Percentiles rank a stretch among this genome's conserved stretches.
Evolutionary conservation across 2,329 filamentous ascomycete species (phyloP).

Genomic region (Colletotrichum cordylinicola): DNA sequence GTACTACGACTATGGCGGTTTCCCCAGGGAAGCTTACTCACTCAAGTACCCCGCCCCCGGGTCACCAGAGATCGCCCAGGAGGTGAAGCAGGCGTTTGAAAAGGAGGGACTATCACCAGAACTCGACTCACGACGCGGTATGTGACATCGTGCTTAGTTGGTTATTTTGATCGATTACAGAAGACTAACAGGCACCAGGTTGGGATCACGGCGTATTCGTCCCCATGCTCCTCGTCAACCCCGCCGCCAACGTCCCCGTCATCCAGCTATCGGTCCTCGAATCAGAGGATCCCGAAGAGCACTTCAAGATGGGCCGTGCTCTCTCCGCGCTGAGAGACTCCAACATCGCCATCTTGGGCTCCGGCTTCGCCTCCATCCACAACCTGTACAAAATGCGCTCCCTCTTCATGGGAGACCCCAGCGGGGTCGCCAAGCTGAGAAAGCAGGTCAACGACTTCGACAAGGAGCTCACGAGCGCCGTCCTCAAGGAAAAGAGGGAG

Average conservation of each 20-base stretch:
- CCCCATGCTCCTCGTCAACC: conserved; percentile 59
- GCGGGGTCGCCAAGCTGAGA: conserved; percentile 28
- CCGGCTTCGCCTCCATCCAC: conserved; percentile 64
- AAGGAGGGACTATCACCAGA: conserved; percentile 48
- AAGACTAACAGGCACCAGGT: conserved; percentile 23
- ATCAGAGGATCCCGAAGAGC: conserved; percentile 53
- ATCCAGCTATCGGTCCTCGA: conserved; percentile 62
- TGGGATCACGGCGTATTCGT: conserved; percentile 70
- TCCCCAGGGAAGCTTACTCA: conserved; percentile 60
- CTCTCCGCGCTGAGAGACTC: conserved; percentile 53
- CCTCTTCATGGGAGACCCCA: conserved; percentile 29
- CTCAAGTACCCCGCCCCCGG: conserved; percentile 64
- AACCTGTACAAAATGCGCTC: conserved; percentile 55
- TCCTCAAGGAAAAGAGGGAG: conserved; percentile 34
- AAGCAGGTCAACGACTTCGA: conserved; percentile 48
- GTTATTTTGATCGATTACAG: too few species aligned
- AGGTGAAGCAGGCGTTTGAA: conserved; percentile 51
- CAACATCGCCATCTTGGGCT: conserved; percentile 65
- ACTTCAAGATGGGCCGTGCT: conserved; percentile 59
- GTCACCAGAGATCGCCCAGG: conserved; percentile 55
- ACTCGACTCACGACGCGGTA: conserved; percentile 42
- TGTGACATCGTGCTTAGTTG: not conserved
- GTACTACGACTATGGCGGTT: conserved; percentile 65
- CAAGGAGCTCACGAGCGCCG: conserved; percentile 45
- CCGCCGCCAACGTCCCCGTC: conserved; percentile 56